Evolutionary conservation across 176 grass and related monocot genomes (phyloP).

Genomic region (Puya raimondii): DNA sequence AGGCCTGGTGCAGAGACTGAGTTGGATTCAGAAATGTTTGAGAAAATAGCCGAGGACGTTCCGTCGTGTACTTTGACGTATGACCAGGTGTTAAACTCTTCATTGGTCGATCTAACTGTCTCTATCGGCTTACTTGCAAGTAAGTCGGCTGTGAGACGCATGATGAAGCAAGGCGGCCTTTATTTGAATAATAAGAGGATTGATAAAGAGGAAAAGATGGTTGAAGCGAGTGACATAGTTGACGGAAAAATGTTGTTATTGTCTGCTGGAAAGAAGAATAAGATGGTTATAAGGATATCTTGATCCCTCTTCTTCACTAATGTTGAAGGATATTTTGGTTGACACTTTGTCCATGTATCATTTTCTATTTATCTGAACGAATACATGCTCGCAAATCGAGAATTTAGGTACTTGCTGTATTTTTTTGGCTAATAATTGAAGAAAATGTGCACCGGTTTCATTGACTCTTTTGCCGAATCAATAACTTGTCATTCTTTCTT

Average conservation of each 20-base stretch:
- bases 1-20: conserved; percentile 61
- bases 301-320: conserved; percentile 28
- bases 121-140: conserved; percentile 66
- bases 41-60: conserved; percentile 80
- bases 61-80: conserved; percentile 64
- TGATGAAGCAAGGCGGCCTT: conserved; percentile 84
- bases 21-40: conserved; percentile 63
- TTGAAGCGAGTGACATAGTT: conserved; percentile 65
- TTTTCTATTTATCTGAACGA: background rate
- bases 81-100: conserved; percentile 66
- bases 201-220: conserved; percentile 51
- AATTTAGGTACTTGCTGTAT: background rate
- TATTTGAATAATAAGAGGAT: conserved; percentile 78
- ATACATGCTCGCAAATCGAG: background rate
- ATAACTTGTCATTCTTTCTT: background rate
- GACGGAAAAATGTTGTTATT: conserved; percentile 74
- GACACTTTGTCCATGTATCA: conserved; percentile 19
- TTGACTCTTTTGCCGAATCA: background rate
- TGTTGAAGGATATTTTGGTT: background rate
- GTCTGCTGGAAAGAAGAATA: conserved; percentile 95
- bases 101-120: conserved; percentile 79
- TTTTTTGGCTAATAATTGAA: background rate
- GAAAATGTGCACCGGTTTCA: background rate
- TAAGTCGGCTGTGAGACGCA: conserved; percentile 54
- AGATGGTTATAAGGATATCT: conserved; percentile 87